Evolutionary conservation across 441 rosid genomes (phyloP), one percentile per base, ranked within the genome.

Genomic region (Gossypium aridum): DNA sequence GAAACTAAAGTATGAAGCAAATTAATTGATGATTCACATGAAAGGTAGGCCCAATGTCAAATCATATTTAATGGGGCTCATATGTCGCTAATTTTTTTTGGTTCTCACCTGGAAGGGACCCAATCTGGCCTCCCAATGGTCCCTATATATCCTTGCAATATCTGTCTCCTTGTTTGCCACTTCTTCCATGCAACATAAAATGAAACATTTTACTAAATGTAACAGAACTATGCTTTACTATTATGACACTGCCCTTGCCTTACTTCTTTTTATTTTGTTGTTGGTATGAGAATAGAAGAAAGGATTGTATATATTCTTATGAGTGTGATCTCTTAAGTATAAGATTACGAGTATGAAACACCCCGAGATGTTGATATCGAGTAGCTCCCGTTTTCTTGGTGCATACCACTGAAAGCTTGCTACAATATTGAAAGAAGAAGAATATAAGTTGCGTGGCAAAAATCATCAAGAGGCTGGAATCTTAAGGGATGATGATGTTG

Each of bases 381-480:
- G 49, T 37, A 22, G 77, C 62, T 69, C 25, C 83, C 86, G 55
- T 82, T 87, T 71, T 82, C 83, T 13, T 68, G 77, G 14, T 43
- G 72, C 61, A 17, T 59, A 22, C 86, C 86, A 7, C 76, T 67
- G 6, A 84, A 76, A 56, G 78, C 84, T 80, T 83, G 80, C 92
- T 85, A 88, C 88, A 79, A 65, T 3, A 68, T 55, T 12, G 60
- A 76, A 49, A 2, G 66, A 47, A 45, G 64, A 64, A 39, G 26
- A 25, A 2, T 54, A 3, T 10, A 55, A 16, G 64, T 19, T 31
- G 7, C 23, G 19, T 7, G 37, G 14, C 4, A 56, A 14, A 72
- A 57, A 9, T 49, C 39, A 54, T 26, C 45, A 70, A n/a, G 25
- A 17, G 8, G 26, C 4, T 45, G 56, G 71, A 47, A 7, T 22